A percentile compares a stretch with the other conserved stretches of the same genome.
These are phyloP conservation scores for Hordeum pubiflorum DNA, from an alignment of 202 grass and related monocot genomes.

Conservation along the genomic window DNA sequence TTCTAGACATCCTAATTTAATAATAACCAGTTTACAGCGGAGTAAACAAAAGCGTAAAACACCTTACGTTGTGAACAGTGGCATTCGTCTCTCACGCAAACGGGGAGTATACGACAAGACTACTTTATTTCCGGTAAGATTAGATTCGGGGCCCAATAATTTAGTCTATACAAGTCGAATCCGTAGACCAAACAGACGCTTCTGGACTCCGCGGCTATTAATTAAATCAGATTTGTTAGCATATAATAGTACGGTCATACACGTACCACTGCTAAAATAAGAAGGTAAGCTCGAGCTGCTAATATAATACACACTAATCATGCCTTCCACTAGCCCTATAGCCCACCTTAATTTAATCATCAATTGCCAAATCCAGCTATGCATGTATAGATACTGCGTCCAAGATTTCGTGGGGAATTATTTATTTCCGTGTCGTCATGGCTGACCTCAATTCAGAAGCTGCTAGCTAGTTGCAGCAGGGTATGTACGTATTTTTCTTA, in stretches of 20 bases:
- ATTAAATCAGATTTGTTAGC: neutral
- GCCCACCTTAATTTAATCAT: neutral
- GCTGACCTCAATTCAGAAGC: neutral
- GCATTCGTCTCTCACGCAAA: neutral
- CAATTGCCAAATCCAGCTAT: slow-evolving; percentile 18
- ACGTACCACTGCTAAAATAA: neutral
- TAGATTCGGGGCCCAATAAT: neutral
- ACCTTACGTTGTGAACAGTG: neutral
- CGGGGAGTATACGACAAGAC: neutral
- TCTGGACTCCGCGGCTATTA: slow-evolving; percentile 15
- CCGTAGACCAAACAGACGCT: slow-evolving; percentile 6
- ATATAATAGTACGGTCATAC: neutral
- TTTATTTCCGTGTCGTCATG: slow-evolving; percentile 1
- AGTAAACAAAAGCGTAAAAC: no score
- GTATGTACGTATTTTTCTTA: no score
- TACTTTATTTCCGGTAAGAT: slow-evolving; percentile 15
- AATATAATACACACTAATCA: slow-evolving; percentile 14
- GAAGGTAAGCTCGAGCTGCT: neutral
- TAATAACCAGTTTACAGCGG: no score
- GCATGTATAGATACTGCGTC: neutral
- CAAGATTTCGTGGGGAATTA: neutral
- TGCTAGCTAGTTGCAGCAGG: neutral
- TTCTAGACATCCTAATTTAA: no score
- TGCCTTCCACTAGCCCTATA: neutral
- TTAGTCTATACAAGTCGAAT: neutral